Conservation (phyloP, 192 early-diverging fungal genomes). For the Coemansia sp. region DNA sequence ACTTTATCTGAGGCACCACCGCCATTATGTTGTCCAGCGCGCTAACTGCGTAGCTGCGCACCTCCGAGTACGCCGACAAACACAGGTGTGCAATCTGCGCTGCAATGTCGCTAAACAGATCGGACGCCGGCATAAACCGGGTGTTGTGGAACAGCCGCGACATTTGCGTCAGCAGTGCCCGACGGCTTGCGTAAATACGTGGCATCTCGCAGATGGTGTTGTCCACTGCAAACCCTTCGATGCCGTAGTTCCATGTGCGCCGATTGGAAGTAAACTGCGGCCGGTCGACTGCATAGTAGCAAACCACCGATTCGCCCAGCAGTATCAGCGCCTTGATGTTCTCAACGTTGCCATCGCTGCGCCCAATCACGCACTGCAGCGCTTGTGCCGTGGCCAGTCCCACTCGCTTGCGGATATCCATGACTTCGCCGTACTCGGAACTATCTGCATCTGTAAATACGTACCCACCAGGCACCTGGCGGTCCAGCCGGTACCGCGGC, state of each 20-base stretch:
- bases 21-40: constrained; percentile 36
- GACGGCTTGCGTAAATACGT: constrained; percentile 29
- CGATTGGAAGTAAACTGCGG: constrained; percentile 7
- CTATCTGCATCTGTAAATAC: constrained; percentile 63
- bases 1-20: constrained; percentile 32
- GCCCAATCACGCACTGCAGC: constrained; percentile 42
- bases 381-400: constrained; percentile 58
- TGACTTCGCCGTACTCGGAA: constrained; percentile 49
- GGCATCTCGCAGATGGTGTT: constrained; percentile 26
- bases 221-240: constrained; percentile 43
- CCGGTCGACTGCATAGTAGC: constrained; percentile 38
- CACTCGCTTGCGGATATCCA: constrained; percentile 57
- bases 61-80: constrained; percentile 43
- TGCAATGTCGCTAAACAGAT: constrained; percentile 24
- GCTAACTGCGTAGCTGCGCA: constrained; percentile 36
- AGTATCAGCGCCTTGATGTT: constrained; percentile 68
- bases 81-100: constrained; percentile 32
- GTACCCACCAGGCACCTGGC: constrained; percentile 64
- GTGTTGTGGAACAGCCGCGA: constrained; percentile 49
- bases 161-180: constrained; percentile 19
- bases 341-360: constrained; percentile 75
- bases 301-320: constrained; percentile 40
- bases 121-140: constrained; percentile 23
- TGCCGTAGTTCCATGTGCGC: constrained; percentile 28
- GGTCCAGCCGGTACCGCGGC: constrained; percentile 25